These are phyloP conservation scores for Venturiaceae sp. DNA, from an alignment of 2,329 filamentous ascomycete genomes.

Conservation along the genomic window DNA sequence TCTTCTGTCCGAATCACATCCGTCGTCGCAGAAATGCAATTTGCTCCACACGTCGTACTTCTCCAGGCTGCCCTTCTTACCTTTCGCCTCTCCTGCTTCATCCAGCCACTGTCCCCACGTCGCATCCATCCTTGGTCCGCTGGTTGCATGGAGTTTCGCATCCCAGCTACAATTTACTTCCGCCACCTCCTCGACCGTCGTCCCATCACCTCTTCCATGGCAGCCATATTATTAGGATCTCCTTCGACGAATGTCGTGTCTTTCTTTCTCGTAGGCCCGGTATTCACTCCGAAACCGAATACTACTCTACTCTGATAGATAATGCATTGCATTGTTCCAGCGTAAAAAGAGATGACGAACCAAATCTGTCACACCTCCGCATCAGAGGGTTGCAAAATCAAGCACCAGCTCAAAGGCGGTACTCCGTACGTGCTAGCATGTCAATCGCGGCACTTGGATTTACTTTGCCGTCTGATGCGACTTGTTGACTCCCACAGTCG, in stretches of 20 bases:
- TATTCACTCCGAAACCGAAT: background rate
- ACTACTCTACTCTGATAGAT: background rate
- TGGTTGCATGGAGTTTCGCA: background rate
- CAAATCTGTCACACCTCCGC: background rate
- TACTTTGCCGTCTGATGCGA: too few relatives aligned
- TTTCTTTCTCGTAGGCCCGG: background rate
- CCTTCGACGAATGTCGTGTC: background rate
- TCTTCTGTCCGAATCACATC: too few relatives aligned
- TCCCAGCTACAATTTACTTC: background rate
- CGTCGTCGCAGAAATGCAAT: too few relatives aligned
- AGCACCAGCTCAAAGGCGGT: background rate
- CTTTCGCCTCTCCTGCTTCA: background rate
- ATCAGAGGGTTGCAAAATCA: background rate
- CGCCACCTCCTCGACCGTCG: background rate
- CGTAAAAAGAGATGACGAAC: background rate
- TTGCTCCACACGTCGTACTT: too few relatives aligned
- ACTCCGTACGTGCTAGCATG: background rate
- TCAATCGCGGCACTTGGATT: background rate
- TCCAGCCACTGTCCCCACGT: too few relatives aligned
- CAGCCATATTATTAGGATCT: background rate
- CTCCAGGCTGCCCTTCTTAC: too few relatives aligned
- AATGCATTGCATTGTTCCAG: background rate
- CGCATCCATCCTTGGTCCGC: background rate
- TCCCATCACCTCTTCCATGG: background rate
- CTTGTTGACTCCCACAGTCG: background rate